phyloP scores from a whole-genome alignment of 2,329 filamentous ascomycete species.

The Sporothrix pseudoabietina region DNA sequence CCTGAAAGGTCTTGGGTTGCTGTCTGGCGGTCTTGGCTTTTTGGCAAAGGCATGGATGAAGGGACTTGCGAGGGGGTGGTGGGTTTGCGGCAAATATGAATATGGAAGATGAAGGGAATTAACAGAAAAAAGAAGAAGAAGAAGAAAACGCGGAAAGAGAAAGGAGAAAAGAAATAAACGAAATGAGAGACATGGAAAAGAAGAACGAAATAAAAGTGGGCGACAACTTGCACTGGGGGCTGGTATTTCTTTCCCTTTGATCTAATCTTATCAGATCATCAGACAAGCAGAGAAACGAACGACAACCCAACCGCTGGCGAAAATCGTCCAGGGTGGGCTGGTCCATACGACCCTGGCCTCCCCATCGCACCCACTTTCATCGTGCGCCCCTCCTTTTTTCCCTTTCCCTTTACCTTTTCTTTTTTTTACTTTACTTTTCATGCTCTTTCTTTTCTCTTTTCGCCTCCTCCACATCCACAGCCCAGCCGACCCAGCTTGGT shows the following conservation, averaged over 20 bases:
- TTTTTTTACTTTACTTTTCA: background rate
- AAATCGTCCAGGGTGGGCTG: slow-evolving; percentile 2
- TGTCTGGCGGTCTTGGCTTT: slow-evolving; percentile 1
- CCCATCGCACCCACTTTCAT: background rate
- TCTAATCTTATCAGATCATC: slow-evolving; percentile 35
- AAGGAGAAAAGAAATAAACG: background rate
- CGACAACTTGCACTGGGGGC: background rate
- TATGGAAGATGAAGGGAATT: background rate
- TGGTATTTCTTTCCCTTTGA: background rate
- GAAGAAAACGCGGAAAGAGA: background rate
- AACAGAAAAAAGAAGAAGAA: background rate
- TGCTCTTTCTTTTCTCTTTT: background rate
- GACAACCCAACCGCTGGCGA: background rate
- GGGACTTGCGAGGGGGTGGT: background rate
- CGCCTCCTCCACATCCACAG: background rate
- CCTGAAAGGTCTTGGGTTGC: background rate
- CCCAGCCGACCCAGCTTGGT: background rate
- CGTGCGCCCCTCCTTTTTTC: slow-evolving; percentile 8
- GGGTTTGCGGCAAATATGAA: slow-evolving; percentile 8
- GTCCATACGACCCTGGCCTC: background rate
- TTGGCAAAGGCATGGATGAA: background rate
- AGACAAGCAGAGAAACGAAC: slow-evolving; percentile 33
- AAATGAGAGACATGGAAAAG: background rate
- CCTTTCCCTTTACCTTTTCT: background rate
- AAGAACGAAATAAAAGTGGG: background rate